phyloP scores from a whole-genome alignment of 306 rosid genomes.

The Prosopis cineraria region DNA sequence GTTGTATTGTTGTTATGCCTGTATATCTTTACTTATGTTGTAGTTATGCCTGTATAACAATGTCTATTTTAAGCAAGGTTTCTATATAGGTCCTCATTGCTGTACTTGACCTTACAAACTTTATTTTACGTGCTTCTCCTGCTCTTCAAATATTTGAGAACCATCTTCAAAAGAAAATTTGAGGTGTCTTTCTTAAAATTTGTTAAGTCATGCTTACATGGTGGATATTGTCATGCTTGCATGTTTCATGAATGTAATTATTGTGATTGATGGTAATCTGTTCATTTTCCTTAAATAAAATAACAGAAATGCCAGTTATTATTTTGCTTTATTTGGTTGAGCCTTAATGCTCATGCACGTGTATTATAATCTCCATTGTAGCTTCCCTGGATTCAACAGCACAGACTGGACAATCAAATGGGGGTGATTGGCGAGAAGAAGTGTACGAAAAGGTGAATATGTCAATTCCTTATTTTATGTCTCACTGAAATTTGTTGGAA shows the following conservation, averaged over 20 bases:
- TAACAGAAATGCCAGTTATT: not conserved
- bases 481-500: conserved; percentile 15
- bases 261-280: conserved; percentile 9
- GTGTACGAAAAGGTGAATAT: conserved; percentile 73
- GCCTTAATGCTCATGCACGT: conserved; percentile 32
- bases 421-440: conserved; percentile 89
- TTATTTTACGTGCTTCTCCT: conserved; percentile 13
- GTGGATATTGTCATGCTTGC: not conserved
- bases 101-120: not conserved
- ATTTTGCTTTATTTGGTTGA: conserved; percentile 5
- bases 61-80: conserved; percentile 1
- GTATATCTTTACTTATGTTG: not conserved
- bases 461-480: conserved; percentile 24
- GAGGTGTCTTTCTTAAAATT: not conserved
- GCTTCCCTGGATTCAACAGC: conserved; percentile 93
- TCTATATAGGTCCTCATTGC: not conserved
- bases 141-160: conserved; percentile 16
- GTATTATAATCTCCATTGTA: conserved; percentile 40
- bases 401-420: conserved; percentile 78
- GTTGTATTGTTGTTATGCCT: not conserved
- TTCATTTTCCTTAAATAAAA: not conserved
- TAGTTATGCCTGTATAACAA: not conserved
- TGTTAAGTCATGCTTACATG: conserved; percentile 5
- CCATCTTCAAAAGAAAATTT: conserved; percentile 1
- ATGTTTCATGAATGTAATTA: conserved; percentile 24